Conservation (phyloP, 306 rosid species). For the Cicer cuneatum region DNA sequence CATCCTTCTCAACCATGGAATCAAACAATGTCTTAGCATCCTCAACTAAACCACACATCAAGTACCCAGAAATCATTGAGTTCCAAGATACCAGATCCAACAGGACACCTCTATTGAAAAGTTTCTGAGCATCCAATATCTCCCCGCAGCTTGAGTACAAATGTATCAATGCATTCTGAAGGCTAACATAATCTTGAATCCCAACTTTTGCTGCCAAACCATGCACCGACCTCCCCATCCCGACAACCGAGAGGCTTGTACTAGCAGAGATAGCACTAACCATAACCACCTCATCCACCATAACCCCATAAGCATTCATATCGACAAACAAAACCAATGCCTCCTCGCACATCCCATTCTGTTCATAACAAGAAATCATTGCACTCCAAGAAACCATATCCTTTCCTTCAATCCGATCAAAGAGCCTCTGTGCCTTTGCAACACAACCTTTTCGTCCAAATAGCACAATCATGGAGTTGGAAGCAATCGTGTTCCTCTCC, state of each 20-base stretch:
- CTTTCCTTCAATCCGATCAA: slow-evolving; percentile 53
- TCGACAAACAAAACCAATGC: slow-evolving; percentile 63
- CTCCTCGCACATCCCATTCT: slow-evolving; percentile 65
- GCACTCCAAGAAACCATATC: slow-evolving; percentile 92
- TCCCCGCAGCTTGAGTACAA: slow-evolving; percentile 68
- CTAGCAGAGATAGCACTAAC: slow-evolving; percentile 71
- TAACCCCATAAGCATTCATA: slow-evolving; percentile 57
- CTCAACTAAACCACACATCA: slow-evolving; percentile 64
- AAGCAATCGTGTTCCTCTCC: slow-evolving; percentile 63
- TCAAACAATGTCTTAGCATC: slow-evolving; percentile 63
- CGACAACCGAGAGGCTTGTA: slow-evolving; percentile 44
- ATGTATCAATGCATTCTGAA: slow-evolving; percentile 77
- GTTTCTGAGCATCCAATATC: slow-evolving; percentile 56
- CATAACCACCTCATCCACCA: slow-evolving; percentile 81
- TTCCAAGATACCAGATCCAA: slow-evolving; percentile 85
- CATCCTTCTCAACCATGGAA: slow-evolving; percentile 74
- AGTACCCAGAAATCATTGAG: slow-evolving; percentile 82
- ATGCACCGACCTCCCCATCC: slow-evolving; percentile 65
- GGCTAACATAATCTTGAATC: slow-evolving; percentile 67
- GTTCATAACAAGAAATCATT: slow-evolving; percentile 72
- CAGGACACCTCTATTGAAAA: slow-evolving; percentile 59
- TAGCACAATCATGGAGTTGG: slow-evolving; percentile 73
- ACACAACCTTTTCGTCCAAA: slow-evolving; percentile 62
- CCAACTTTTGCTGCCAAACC: slow-evolving; percentile 68
- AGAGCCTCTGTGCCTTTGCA: slow-evolving; percentile 55